phyloP scores from a whole-genome alignment of 306 rosid genomes.

The Inga leiocalycina region DNA sequence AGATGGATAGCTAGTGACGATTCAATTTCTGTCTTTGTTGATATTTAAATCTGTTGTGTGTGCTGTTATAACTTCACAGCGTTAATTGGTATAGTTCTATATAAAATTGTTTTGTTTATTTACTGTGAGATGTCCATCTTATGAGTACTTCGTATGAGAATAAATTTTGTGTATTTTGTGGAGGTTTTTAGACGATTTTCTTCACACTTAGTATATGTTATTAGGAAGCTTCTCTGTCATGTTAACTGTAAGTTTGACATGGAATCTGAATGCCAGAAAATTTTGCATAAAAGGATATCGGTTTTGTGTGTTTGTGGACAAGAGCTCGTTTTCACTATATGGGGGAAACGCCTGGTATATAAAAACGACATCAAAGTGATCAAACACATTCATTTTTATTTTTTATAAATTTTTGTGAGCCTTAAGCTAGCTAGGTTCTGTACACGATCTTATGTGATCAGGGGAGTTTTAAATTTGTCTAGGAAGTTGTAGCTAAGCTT shows the following conservation, averaged over 20 bases:
- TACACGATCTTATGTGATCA: neutral
- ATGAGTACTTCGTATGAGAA: neutral
- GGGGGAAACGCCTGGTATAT: neutral
- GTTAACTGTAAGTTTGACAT: neutral
- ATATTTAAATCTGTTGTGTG: neutral
- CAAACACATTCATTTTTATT: neutral
- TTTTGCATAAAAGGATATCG: too few relatives aligned
- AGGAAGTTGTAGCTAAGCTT: neutral
- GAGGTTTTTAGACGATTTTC: neutral
- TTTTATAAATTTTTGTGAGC: neutral
- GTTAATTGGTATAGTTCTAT: conserved; percentile 3
- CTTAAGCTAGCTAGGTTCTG: neutral
- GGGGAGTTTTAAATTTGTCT: neutral
- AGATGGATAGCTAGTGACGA: neutral
- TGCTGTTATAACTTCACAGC: neutral
- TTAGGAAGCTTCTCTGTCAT: neutral
- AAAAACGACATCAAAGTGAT: neutral
- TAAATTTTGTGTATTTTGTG: neutral
- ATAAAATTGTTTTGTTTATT: neutral
- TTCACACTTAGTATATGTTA: neutral
- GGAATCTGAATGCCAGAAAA: neutral
- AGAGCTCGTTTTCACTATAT: neutral
- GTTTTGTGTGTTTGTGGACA: neutral
- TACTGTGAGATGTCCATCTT: neutral
- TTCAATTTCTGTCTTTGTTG: neutral